These are phyloP conservation scores for Hansenula sp. DNA, from an alignment of 1,139 yeast genomes.

Conservation along the genomic window DNA sequence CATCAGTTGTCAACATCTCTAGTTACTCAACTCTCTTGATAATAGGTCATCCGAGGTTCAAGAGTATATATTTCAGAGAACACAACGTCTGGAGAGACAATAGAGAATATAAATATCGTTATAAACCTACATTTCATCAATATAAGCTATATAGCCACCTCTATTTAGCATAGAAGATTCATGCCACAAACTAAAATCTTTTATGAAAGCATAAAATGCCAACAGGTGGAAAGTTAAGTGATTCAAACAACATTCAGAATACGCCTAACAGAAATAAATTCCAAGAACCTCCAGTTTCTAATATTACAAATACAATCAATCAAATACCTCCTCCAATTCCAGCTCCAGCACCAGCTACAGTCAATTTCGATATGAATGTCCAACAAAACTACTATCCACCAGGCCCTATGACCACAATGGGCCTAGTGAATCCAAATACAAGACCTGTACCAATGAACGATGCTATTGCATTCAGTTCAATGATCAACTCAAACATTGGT, in stretches of 20 bases:
- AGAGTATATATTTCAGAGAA: too few species aligned
- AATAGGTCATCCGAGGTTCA: too few species aligned
- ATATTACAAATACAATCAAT: background rate
- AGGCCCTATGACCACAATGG: background rate
- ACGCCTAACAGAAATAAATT: background rate
- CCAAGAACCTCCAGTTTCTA: background rate
- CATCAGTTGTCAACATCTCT: too few species aligned
- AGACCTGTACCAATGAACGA: slow-evolving; percentile 4
- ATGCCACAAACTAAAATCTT: too few species aligned
- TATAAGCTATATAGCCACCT: too few species aligned
- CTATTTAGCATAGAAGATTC: too few species aligned
- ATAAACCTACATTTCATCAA: too few species aligned
- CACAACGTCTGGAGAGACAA: too few species aligned
- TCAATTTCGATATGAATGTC: background rate
- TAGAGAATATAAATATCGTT: too few species aligned
- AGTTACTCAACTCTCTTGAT: too few species aligned
- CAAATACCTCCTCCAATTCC: background rate
- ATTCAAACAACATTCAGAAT: background rate
- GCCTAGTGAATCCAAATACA: background rate
- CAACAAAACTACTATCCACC: background rate
- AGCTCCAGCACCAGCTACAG: background rate
- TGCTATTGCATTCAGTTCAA: slow-evolving; percentile 5
- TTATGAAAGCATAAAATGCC: background rate
- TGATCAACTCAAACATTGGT: slow-evolving; percentile 3
- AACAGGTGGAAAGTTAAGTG: background rate